Conservation (phyloP, 192 early-diverging fungal genomes). For the Coemansia sp. region DNA sequence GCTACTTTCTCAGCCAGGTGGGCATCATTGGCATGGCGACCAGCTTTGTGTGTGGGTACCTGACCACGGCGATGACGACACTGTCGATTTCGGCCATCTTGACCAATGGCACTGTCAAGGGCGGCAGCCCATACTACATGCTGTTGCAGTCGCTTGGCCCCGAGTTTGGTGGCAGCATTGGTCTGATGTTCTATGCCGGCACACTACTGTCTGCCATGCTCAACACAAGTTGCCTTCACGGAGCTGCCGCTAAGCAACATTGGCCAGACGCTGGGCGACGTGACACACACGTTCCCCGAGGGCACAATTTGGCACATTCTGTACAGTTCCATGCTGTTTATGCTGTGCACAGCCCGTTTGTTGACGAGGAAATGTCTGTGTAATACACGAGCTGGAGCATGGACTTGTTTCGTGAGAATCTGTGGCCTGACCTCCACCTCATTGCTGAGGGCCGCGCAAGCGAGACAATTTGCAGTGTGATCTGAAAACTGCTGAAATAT, state of each 20-base stretch:
- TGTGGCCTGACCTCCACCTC: conserved; percentile 59
- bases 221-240: conserved; percentile 62
- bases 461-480: conserved; percentile 54
- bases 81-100: conserved; percentile 68
- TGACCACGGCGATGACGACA: conserved; percentile 63
- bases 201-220: conserved; percentile 60
- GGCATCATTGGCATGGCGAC: conserved; percentile 61
- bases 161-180: conserved; percentile 73
- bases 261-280: conserved; percentile 54
- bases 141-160: conserved; percentile 65
- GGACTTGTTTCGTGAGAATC: conserved; percentile 59
- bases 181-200: conserved; percentile 62
- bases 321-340: conserved; percentile 58
- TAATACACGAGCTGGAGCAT: conserved; percentile 61
- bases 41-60: conserved; percentile 60
- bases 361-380: conserved; percentile 52
- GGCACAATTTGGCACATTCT: conserved; percentile 55
- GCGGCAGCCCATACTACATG: conserved; percentile 71
- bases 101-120: conserved; percentile 66
- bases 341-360: conserved; percentile 60
- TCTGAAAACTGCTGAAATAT: too few species aligned
- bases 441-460: conserved; percentile 46
- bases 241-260: conserved; percentile 65
- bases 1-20: conserved; percentile 63
- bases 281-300: conserved; percentile 56